These are phyloP conservation scores for Fusarium sp. DNA, from an alignment of 2,329 filamentous ascomycete genomes.

Conservation along the genomic window DNA sequence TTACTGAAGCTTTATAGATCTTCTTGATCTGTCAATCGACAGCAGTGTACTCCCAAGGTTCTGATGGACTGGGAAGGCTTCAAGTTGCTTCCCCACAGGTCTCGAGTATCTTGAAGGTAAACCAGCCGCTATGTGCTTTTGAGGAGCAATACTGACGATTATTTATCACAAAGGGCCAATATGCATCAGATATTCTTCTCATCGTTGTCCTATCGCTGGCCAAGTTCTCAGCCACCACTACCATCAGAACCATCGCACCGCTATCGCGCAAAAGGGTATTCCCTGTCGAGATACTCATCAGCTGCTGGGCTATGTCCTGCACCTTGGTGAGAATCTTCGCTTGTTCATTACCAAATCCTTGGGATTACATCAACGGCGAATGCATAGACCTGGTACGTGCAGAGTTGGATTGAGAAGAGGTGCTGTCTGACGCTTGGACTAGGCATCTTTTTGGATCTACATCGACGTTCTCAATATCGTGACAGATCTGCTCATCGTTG, in stretches of 20 bases:
- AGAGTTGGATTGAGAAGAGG: neutral
- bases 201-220: slow-evolving; percentile 22
- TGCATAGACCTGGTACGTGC: slow-evolving; percentile 23
- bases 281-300: slow-evolving; percentile 19
- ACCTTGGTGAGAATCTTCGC: slow-evolving; percentile 25
- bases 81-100: neutral
- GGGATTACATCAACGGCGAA: slow-evolving; percentile 27
- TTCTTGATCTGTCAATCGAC: slow-evolving; percentile 34
- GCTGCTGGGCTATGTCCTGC: slow-evolving; percentile 26
- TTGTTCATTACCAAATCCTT: slow-evolving; percentile 33
- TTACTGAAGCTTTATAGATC: slow-evolving; percentile 2
- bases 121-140: too few relatives aligned
- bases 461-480: slow-evolving; percentile 27
- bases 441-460: neutral
- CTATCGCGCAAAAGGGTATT: slow-evolving; percentile 17
- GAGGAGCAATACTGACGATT: too few relatives aligned
- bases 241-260: slow-evolving; percentile 36
- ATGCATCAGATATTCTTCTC: slow-evolving; percentile 28
- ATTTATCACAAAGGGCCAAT: slow-evolving; percentile 9
- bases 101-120: neutral
- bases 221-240: slow-evolving; percentile 37
- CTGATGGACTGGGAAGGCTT: slow-evolving; percentile 34
- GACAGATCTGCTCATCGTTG: slow-evolving; percentile 18
- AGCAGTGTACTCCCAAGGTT: slow-evolving; percentile 28
- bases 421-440: neutral